Evolutionary conservation across 345 rosid genomes (phyloP), one percentile per base, ranked within the genome.

Genomic region (Kandelia obovata): DNA sequence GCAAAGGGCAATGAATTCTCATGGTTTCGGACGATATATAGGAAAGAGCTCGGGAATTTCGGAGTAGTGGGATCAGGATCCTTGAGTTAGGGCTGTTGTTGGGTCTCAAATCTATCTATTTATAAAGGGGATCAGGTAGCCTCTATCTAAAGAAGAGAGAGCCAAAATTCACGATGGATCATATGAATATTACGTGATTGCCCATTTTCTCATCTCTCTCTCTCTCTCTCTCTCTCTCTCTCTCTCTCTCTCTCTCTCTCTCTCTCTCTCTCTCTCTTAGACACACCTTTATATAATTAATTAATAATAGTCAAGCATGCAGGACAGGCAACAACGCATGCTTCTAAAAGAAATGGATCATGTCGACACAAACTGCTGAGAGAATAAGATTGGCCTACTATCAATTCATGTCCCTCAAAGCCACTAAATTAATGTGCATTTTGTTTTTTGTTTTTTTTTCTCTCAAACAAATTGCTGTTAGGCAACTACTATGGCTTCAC

Each of bases 1-100:
- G 76, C 32, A 60, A 70, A 58, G 51, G 30, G 32, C 30, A 60
- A 5, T 4, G 19, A 53, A n/a, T 64, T 71, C 73, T 70, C 84
- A 81, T 81, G 35, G 55, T 53, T 55, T 30, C 7, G 39, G 55
- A 27, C 3, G 35, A 52, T 34, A 52, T 17, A 53, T 10, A 20
- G 34, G 52, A 27, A 5, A 26, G 13, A 43, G 8, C 23, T 47
- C 52, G 13, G 7, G 34, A 34, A 52, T 37, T 25, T 39, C 58
- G 35, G 39, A 30, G 62, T 9, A 55, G 46, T 21, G 58, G 15
- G 58, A 64, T 27, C 43, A 47, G 27, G n/a, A 4, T 31, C 9
- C 35, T 37, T 21, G 61, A 66, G 61, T 46, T 26, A 11, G 26
- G 5, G 1, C 7, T 60, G 25, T 6, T 13, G 17, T 71, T 26